phyloP scores from a whole-genome alignment of 352 stramenopile species.

The Vaucheria bursata region DNA sequence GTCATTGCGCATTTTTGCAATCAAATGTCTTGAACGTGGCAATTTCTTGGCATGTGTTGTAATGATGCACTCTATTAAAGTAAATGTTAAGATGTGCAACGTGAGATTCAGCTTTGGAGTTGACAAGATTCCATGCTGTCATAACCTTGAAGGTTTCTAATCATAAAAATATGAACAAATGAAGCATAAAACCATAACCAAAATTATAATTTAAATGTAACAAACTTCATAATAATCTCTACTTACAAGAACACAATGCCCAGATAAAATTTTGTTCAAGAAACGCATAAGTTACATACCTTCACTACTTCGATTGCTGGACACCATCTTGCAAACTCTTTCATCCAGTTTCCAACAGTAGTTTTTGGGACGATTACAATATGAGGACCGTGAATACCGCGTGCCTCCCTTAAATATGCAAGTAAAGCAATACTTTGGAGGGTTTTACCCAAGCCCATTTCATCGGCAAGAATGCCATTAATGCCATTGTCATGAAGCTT shows the following conservation, averaged over 20 bases:
- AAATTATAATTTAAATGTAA: neutral
- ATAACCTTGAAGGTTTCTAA: neutral
- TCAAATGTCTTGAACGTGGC: too few relatives aligned
- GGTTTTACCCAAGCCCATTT: constrained; percentile 80
- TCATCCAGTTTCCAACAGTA: constrained; percentile 96
- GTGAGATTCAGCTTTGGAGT: too few relatives aligned
- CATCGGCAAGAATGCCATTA: constrained; percentile 94
- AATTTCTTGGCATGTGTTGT: too few relatives aligned
- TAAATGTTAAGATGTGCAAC: too few relatives aligned
- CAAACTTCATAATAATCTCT: neutral
- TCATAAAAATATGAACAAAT: neutral
- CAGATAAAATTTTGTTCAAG: neutral
- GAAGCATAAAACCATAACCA: neutral
- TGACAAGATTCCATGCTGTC: too few relatives aligned
- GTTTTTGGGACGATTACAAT: constrained; percentile 98
- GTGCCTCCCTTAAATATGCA: constrained; percentile 85
- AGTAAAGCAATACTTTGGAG: constrained; percentile 97
- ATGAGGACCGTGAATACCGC: constrained; percentile 74
- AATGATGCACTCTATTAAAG: too few relatives aligned
- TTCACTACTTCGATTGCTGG: constrained; percentile 85
- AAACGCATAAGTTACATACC: constrained; percentile 79
- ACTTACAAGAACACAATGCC: neutral
- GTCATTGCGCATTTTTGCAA: too few relatives aligned
- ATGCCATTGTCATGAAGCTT: constrained; percentile 95
- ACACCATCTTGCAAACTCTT: constrained; percentile 90